Conservation (phyloP, 1,284 basidiomycete species). For the Ganoderma sinense region DNA sequence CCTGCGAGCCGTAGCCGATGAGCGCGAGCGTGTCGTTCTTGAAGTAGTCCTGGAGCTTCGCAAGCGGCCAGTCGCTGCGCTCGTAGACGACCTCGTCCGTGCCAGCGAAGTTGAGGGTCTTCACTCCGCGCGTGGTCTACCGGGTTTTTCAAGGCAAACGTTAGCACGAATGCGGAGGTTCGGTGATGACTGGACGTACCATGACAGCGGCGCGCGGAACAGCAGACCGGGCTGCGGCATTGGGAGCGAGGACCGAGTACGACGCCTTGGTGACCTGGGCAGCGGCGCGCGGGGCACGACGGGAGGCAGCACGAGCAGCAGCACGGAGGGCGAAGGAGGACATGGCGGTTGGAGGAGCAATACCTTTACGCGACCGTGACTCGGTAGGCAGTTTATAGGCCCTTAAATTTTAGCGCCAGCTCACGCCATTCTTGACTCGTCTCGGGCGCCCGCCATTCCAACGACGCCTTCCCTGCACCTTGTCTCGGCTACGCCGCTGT, state of each 20-base stretch:
- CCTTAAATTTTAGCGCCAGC: conserved; percentile 23
- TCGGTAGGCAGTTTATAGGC: conserved; percentile 21
- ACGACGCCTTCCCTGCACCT: background rate
- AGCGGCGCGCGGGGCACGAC: conserved; percentile 60
- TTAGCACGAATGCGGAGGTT: background rate
- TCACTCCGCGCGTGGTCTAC: conserved; percentile 75
- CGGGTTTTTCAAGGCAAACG: background rate
- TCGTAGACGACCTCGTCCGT: conserved; percentile 97
- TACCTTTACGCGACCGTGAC: conserved; percentile 17
- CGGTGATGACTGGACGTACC: conserved; percentile 45
- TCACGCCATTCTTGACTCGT: conserved; percentile 21
- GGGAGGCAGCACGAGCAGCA: conserved; percentile 68
- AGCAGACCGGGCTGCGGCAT: conserved; percentile 44
- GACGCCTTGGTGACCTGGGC: conserved; percentile 57
- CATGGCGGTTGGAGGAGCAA: conserved; percentile 50
- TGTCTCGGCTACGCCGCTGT: background rate
- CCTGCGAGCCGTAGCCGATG: conserved; percentile 99
- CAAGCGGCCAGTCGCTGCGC: conserved; percentile 97
- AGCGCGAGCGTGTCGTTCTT: conserved; percentile 99
- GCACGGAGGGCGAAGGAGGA: conserved; percentile 67
- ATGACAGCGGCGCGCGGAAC: conserved; percentile 48
- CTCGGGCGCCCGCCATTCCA: background rate
- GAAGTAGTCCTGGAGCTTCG: conserved; percentile 99
- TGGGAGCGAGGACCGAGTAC: conserved; percentile 77
- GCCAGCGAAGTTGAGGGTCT: conserved; percentile 98